phyloP scores from a whole-genome alignment of 2,329 filamentous ascomycete genomes.

The Scedosporium apiospermum region DNA sequence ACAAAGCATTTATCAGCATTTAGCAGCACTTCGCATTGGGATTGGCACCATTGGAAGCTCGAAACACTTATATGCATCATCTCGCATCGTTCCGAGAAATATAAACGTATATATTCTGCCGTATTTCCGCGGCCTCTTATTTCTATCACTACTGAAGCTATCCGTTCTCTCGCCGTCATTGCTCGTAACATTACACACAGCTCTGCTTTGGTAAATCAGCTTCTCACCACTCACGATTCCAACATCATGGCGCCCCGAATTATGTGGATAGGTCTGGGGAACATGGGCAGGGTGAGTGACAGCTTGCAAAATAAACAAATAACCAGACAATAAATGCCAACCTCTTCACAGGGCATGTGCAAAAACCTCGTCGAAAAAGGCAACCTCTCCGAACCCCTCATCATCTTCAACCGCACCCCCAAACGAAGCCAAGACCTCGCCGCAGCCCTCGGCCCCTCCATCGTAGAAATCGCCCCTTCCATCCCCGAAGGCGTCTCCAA shows the following conservation, averaged over 20 bases:
- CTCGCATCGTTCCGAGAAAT: no score
- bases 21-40: no score
- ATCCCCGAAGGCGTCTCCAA: conserved; percentile 56
- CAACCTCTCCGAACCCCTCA: conserved; percentile 57
- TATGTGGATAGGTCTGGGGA: conserved; percentile 75
- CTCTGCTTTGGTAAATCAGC: conserved; percentile 29
- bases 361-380: conserved; percentile 77
- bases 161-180: not conserved
- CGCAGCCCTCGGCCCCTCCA: conserved; percentile 47
- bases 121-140: no score
- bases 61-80: no score
- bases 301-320: not conserved
- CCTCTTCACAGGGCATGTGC: conserved; percentile 58
- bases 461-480: conserved; percentile 53
- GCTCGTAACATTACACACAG: no score
- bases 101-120: no score
- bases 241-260: conserved; percentile 47
- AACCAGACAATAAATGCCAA: not conserved
- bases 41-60: no score
- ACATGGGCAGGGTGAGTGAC: conserved; percentile 67
- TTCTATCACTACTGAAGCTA: no score
- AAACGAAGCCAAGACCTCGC: conserved; percentile 56
- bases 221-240: conserved; percentile 35
- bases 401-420: conserved; percentile 72
- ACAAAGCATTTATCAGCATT: no score